Evolutionary conservation across 768 basidiomycete species (phyloP).

Genomic region (Russula griseocarnosa): DNA sequence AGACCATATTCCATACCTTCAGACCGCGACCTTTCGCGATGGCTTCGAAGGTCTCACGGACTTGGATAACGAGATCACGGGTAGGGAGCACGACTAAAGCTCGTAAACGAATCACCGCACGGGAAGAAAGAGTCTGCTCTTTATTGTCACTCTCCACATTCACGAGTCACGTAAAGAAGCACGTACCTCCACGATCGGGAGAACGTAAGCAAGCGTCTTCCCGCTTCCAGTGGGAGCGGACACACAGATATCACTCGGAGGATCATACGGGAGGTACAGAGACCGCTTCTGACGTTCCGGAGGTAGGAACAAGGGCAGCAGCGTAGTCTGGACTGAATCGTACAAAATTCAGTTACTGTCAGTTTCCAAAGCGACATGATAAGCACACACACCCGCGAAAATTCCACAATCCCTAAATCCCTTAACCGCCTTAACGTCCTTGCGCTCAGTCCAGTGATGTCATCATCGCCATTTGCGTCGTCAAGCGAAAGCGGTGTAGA

Average conservation of each 20-base stretch:
- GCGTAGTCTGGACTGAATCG: constrained; percentile 74
- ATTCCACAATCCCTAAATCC: constrained; percentile 76
- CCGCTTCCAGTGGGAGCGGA: constrained; percentile 98
- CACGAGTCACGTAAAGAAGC: background rate
- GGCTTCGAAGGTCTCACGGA: constrained; percentile 86
- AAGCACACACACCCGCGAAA: constrained; percentile 81
- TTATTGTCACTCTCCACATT: background rate
- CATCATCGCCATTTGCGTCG: constrained; percentile 41
- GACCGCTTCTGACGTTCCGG: constrained; percentile 38
- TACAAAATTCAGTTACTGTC: background rate
- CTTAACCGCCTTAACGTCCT: constrained; percentile 58
- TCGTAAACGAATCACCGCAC: constrained; percentile 77
- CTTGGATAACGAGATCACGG: constrained; percentile 87
- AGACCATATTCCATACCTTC: constrained; percentile 49
- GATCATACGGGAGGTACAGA: constrained; percentile 62
- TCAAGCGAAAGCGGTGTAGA: constrained; percentile 44
- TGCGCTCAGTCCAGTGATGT: constrained; percentile 50
- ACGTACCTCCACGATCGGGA: constrained; percentile 84
- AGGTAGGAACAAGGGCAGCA: constrained; percentile 77
- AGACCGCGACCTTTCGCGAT: constrained; percentile 81
- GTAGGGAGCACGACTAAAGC: constrained; percentile 92
- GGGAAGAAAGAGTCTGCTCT: constrained; percentile 59
- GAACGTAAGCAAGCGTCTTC: constrained; percentile 93
- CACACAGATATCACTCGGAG: constrained; percentile 80
- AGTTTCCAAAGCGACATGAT: background rate